Conservation (phyloP, 441 rosid genomes). For the Gossypium schwendimanii region DNA sequence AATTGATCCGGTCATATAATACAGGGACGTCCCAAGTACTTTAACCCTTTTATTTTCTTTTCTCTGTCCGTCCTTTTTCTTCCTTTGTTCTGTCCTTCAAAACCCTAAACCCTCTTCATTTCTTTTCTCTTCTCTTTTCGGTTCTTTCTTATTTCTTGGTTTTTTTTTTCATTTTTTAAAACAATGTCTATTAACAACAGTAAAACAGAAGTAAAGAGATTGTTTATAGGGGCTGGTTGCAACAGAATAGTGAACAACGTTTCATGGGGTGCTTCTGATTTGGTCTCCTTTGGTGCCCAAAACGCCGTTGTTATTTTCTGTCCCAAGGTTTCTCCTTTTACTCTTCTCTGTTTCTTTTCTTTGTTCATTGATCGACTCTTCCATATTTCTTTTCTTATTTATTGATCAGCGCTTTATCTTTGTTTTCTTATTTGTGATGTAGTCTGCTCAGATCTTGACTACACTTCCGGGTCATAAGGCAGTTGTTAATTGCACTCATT, state of each 20-base stretch:
- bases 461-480: constrained; percentile 88
- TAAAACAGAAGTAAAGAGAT: constrained; percentile 42
- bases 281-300: constrained; percentile 80
- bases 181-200: constrained; percentile 15
- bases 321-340: constrained; percentile 41
- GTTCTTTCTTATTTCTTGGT: too few relatives aligned
- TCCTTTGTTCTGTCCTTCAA: too few relatives aligned
- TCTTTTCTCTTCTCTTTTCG: too few relatives aligned
- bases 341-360: background rate
- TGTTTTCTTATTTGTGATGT: constrained; percentile 3
- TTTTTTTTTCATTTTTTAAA: background rate
- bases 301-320: constrained; percentile 77
- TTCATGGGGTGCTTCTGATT: constrained; percentile 86
- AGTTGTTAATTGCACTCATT: constrained; percentile 78
- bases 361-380: background rate
- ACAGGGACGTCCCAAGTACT: too few relatives aligned
- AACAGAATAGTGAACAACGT: constrained; percentile 82
- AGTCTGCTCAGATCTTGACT: constrained; percentile 82
- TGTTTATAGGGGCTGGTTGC: constrained; percentile 91
- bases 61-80: too few relatives aligned
- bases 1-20: too few relatives aligned
- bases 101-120: too few relatives aligned
- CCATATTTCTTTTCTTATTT: background rate
- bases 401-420: background rate
- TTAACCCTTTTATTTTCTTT: too few relatives aligned